Evolutionary conservation across 176 grass and related monocot genomes (phyloP).

Genomic region (Avena insularis): DNA sequence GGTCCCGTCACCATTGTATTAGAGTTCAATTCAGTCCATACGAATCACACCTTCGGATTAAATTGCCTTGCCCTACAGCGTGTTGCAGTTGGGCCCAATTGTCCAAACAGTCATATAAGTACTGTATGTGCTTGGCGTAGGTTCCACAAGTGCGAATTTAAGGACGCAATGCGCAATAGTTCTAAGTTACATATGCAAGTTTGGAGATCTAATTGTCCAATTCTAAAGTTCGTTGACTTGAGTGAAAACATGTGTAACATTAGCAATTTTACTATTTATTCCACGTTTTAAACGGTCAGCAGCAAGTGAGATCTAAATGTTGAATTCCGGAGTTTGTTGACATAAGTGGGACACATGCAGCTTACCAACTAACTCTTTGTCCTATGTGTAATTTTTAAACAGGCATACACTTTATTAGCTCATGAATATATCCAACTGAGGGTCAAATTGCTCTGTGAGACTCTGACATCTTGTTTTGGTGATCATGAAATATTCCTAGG

Average conservation of each 20-base stretch:
- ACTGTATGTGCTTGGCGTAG: not conserved
- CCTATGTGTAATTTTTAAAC: constrained; percentile 18
- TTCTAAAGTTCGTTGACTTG: constrained; percentile 18
- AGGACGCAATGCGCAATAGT: not conserved
- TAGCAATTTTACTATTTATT: not conserved
- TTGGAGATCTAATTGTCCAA: constrained; percentile 16
- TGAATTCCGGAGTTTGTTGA: not conserved
- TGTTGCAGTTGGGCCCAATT: constrained; percentile 1
- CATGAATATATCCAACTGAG: not conserved
- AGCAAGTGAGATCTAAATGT: constrained; percentile 14
- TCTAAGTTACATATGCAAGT: not conserved
- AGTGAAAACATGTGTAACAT: not conserved
- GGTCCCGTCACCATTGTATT: not conserved
- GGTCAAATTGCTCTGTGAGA: not conserved
- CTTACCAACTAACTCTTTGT: not conserved
- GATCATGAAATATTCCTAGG: not conserved
- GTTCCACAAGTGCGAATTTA: not conserved
- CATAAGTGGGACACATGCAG: not conserved
- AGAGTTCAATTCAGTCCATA: not conserved
- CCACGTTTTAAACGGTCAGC: not conserved
- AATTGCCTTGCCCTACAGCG: not conserved
- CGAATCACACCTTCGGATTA: not conserved
- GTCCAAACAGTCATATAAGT: not conserved
- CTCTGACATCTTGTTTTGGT: not conserved
- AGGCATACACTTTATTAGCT: not conserved